phyloP scores from a whole-genome alignment of 1,284 basidiomycete genomes.

The Thecaphora frezii region DNA sequence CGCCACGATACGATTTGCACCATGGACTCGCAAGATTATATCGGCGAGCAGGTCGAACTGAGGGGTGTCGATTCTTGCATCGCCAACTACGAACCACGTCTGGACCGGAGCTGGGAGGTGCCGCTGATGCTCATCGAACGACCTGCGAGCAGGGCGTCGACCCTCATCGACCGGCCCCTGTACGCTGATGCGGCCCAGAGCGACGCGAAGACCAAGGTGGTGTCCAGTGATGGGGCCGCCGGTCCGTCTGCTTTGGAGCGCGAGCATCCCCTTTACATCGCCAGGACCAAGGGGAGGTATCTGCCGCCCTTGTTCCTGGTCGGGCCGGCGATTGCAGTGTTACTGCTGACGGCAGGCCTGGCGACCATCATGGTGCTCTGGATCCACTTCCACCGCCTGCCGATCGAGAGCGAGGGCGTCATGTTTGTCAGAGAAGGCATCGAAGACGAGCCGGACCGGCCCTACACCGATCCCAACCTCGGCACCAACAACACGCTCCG shows the following conservation, averaged over 20 bases:
- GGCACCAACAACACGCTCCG: slow-evolving; percentile 3
- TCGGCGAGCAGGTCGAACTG: too few species aligned
- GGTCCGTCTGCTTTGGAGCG: too few species aligned
- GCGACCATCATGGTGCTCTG: slow-evolving; percentile 14
- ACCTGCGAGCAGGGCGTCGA: too few species aligned
- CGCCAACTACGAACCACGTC: too few species aligned
- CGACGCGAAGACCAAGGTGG: slow-evolving; percentile 30
- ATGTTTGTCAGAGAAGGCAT: slow-evolving; percentile 13
- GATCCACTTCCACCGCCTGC: slow-evolving; percentile 11
- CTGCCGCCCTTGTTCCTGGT: slow-evolving; percentile 14
- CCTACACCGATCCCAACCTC: slow-evolving; percentile 6
- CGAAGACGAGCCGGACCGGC: slow-evolving; percentile 9
- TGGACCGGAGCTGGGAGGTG: too few species aligned
- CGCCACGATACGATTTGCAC: too few species aligned
- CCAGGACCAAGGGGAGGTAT: neutral
- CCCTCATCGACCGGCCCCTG: too few species aligned
- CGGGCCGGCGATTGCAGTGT: slow-evolving; percentile 7
- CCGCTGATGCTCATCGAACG: too few species aligned
- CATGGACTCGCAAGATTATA: too few species aligned
- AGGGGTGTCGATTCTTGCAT: too few species aligned
- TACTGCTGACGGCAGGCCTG: slow-evolving; percentile 12
- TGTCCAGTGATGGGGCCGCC: too few species aligned
- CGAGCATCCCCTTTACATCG: slow-evolving; percentile 8
- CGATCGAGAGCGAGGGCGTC: slow-evolving; percentile 10
- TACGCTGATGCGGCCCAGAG: slow-evolving; percentile 29